These are phyloP conservation scores for Aspergillus piperis DNA, from an alignment of 2,329 filamentous ascomycete genomes.

Conservation along the genomic window DNA sequence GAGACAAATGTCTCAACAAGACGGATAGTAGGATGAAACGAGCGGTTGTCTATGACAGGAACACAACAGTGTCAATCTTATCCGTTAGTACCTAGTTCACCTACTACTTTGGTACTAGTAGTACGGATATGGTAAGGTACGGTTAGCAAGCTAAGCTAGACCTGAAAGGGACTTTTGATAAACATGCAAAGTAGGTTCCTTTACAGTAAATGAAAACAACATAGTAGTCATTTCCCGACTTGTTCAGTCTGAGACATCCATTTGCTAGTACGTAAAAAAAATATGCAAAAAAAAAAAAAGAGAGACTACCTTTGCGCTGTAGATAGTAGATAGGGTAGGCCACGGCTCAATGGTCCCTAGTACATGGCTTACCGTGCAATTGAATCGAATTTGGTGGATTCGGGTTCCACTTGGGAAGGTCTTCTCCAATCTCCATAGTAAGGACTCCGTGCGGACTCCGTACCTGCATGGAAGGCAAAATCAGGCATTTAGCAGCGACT, in stretches of 20 bases:
- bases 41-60: not conserved
- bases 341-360: too few relatives aligned
- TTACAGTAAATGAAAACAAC: too few relatives aligned
- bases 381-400: not conserved
- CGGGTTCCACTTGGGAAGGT: not conserved
- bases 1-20: not conserved
- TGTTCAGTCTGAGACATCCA: too few relatives aligned
- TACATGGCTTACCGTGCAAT: not conserved
- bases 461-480: not conserved
- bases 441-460: not conserved
- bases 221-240: too few relatives aligned
- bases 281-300: too few relatives aligned
- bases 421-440: not conserved
- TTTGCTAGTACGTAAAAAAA: too few relatives aligned
- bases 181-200: too few relatives aligned
- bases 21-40: not conserved
- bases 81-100: not conserved
- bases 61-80: not conserved
- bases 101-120: not conserved
- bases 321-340: too few relatives aligned
- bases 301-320: too few relatives aligned
- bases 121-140: not conserved
- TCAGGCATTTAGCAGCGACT: not conserved
- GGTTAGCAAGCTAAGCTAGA: not conserved
- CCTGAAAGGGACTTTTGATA: too few relatives aligned